Conservation (phyloP, 345 rosid genomes). For the Turnera subulata region DNA sequence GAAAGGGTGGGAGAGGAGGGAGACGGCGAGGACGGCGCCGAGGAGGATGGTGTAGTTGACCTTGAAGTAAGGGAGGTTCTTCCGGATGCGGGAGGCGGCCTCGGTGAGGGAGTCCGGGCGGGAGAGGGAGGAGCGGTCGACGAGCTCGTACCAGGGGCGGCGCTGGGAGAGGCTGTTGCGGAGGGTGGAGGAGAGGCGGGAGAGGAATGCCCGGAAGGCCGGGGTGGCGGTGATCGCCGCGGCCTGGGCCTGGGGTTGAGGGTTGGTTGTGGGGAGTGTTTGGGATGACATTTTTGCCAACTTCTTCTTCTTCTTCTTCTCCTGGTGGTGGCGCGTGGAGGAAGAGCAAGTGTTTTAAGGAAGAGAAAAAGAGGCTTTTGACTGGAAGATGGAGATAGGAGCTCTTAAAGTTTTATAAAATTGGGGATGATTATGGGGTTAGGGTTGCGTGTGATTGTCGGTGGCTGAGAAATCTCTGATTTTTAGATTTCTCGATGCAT, state of each 20-base stretch:
- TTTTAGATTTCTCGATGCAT: too few relatives aligned
- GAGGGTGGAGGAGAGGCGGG: constrained; percentile 37
- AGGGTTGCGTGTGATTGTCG: too few relatives aligned
- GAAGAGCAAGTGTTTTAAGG: too few relatives aligned
- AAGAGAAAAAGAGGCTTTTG: too few relatives aligned
- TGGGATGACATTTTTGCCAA: too few relatives aligned
- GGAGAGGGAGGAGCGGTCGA: constrained; percentile 58
- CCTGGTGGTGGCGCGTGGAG: too few relatives aligned
- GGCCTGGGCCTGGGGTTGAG: constrained; percentile 9
- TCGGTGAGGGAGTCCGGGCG: constrained; percentile 69
- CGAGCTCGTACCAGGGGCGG: constrained; percentile 62
- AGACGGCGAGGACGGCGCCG: constrained; percentile 33
- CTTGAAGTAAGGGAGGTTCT: constrained; percentile 66
- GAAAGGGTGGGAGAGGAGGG: constrained; percentile 57
- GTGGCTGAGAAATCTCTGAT: too few relatives aligned
- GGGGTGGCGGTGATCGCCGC: constrained; percentile 45
- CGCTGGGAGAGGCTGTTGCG: constrained; percentile 47
- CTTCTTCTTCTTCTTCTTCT: too few relatives aligned
- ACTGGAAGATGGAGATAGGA: too few relatives aligned
- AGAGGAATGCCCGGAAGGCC: constrained; percentile 44
- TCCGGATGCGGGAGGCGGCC: constrained; percentile 57
- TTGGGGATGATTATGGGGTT: too few relatives aligned
- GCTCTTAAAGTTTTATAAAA: too few relatives aligned
- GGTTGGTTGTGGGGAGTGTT: too few relatives aligned
- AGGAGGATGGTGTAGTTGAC: constrained; percentile 37